Evolutionary conservation across 805 yeast species (phyloP).

Genomic region (Schizosaccharomyces osmophilus): DNA sequence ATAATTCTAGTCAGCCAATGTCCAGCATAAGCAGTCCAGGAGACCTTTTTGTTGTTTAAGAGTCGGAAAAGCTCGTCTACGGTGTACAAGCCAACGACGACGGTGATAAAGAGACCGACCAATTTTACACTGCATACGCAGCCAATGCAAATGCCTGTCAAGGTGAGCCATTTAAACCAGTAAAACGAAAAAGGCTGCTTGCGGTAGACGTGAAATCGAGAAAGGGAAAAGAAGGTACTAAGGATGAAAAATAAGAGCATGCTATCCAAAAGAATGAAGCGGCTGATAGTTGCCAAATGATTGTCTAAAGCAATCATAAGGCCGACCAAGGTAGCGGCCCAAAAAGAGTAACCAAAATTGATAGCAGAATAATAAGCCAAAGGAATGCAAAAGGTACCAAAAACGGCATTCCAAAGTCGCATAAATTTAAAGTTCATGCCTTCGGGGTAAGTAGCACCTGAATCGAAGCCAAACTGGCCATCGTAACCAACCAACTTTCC

Average conservation of each 20-base stretch:
- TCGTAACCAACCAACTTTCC: conserved; percentile 72
- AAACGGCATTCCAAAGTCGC: conserved; percentile 70
- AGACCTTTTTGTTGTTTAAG: conserved; percentile 33
- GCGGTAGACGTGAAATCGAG: conserved; percentile 39
- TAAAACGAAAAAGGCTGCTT: conserved; percentile 40
- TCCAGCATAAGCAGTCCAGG: conserved; percentile 11
- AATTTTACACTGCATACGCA: conserved; percentile 81
- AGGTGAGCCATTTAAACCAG: conserved; percentile 85
- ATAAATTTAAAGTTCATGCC: conserved; percentile 56
- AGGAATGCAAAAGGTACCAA: conserved; percentile 68
- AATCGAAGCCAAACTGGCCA: conserved; percentile 73
- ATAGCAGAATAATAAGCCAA: conserved; percentile 62
- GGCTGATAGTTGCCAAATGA: conserved; percentile 63
- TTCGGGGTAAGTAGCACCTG: conserved; percentile 55
- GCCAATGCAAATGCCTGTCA: conserved; percentile 72
- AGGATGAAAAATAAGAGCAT: conserved; percentile 74
- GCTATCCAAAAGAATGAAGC: conserved; percentile 77
- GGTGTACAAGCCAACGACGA: conserved; percentile 75
- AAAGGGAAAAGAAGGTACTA: conserved; percentile 50
- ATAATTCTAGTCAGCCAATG: conserved; percentile 57
- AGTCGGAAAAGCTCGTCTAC: conserved; percentile 66
- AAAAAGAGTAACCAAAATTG: conserved; percentile 44
- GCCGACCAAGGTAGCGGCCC: conserved; percentile 54
- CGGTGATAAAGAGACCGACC: conserved; percentile 84
- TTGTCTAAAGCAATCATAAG: conserved; percentile 48